Evolutionary conservation across 495 filamentous ascomycete genomes (phyloP).

Genomic region (Tuber calosporum): DNA sequence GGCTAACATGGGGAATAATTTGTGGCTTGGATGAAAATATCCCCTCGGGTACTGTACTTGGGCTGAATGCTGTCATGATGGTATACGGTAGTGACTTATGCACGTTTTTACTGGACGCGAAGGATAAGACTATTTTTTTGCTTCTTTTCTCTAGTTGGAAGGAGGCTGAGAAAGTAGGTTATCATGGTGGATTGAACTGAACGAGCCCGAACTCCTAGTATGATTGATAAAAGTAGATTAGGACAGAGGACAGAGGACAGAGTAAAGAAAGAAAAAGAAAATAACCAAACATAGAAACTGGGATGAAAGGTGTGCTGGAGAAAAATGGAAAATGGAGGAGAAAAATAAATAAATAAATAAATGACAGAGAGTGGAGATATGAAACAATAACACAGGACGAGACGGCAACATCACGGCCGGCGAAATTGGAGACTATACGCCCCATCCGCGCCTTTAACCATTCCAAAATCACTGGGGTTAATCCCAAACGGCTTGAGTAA

Average conservation of each 20-base stretch:
- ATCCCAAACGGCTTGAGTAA: slow-evolving; percentile 88
- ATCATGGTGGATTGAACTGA: neutral
- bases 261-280: neutral
- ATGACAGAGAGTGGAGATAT: neutral
- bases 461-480: slow-evolving; percentile 86
- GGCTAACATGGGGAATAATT: no score
- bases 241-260: no score
- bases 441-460: slow-evolving; percentile 81
- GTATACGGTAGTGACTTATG: neutral
- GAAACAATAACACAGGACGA: neutral
- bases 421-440: slow-evolving; percentile 64
- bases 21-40: no score
- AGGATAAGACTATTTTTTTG: neutral
- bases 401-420: neutral
- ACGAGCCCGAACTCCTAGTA: neutral
- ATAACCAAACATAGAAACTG: neutral
- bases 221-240: neutral
- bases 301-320: neutral
- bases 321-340: neutral
- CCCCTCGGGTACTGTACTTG: no score
- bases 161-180: neutral
- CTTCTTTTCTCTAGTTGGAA: neutral
- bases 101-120: neutral
- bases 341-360: neutral
- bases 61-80: neutral